phyloP scores from a whole-genome alignment of 495 filamentous ascomycete species.

The Gamarada debralockiae region DNA sequence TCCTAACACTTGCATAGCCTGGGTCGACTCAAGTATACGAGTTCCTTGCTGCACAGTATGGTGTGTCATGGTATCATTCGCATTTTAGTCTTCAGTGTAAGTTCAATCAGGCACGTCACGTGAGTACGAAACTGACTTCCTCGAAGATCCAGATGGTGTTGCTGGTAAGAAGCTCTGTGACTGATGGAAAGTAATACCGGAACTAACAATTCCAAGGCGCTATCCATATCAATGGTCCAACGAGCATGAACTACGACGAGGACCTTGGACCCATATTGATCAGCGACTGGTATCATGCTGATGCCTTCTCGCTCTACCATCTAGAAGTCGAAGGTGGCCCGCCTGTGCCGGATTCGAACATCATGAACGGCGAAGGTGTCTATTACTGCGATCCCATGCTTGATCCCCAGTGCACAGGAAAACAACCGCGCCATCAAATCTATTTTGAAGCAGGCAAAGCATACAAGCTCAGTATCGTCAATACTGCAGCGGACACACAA shows the following conservation, averaged over 20 bases:
- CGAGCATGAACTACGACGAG: slow-evolving; percentile 31
- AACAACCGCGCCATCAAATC: background rate
- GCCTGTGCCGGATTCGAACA: background rate
- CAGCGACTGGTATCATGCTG: slow-evolving; percentile 6
- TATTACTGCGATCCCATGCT: background rate
- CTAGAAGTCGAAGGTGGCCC: background rate
- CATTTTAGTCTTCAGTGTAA: slow-evolving; percentile 50
- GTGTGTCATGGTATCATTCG: slow-evolving; percentile 58
- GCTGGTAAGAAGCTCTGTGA: slow-evolving; percentile 6
- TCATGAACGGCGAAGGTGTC: slow-evolving; percentile 1
- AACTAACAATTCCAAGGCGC: background rate
- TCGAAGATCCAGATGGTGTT: slow-evolving; percentile 35
- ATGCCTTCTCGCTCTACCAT: background rate
- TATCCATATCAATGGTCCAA: slow-evolving; percentile 22
- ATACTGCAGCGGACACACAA: slow-evolving; percentile 28
- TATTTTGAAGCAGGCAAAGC: background rate
- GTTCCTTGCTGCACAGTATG: slow-evolving; percentile 47
- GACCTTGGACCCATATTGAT: background rate
- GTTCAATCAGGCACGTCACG: background rate
- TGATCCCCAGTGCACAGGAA: background rate
- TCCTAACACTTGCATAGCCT: slow-evolving; percentile 21
- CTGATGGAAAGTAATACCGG: background rate
- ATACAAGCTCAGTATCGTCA: slow-evolving; percentile 34
- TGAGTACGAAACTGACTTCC: background rate
- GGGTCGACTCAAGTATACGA: slow-evolving; percentile 41